Conservation (phyloP, 495 filamentous ascomycete species). For the Chaetomium cochliodes region DNA sequence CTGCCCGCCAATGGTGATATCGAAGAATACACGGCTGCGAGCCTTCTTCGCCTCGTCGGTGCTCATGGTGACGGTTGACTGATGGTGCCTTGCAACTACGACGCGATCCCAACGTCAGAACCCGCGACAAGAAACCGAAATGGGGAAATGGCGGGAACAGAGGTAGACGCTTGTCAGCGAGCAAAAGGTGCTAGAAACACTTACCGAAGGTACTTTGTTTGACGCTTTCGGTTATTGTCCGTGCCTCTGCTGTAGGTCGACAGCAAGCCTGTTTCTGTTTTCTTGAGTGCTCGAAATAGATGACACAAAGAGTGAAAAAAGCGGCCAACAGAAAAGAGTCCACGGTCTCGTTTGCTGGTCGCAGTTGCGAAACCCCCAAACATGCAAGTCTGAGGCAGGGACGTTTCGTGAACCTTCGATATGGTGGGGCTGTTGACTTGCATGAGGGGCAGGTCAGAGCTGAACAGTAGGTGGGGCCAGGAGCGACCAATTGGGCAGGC, state of each 20-base stretch:
- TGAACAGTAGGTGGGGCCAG: background rate
- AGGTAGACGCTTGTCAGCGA: background rate
- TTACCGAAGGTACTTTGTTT: background rate
- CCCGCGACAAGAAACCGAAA: background rate
- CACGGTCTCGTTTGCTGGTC: background rate
- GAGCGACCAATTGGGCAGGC: background rate
- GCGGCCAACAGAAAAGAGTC: background rate
- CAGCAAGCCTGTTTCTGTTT: conserved; percentile 1
- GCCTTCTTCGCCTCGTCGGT: conserved; percentile 41
- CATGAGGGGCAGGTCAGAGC: conserved; percentile 10
- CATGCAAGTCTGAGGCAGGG: conserved; percentile 18
- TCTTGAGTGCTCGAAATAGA: background rate
- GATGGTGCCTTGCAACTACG: background rate
- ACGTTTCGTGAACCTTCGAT: conserved; percentile 39
- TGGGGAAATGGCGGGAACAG: background rate
- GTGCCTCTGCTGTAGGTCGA: background rate
- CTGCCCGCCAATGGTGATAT: conserved; percentile 74
- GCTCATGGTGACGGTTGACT: conserved; percentile 34
- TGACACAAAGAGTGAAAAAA: background rate
- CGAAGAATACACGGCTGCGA: conserved; percentile 81
- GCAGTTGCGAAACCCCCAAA: background rate
- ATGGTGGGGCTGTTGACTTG: conserved; percentile 32
- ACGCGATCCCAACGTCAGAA: background rate
- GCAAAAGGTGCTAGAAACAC: background rate
- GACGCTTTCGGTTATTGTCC: background rate